Evolutionary conservation across 495 filamentous ascomycete species (phyloP).

Genomic region (Xylaria cubensis): DNA sequence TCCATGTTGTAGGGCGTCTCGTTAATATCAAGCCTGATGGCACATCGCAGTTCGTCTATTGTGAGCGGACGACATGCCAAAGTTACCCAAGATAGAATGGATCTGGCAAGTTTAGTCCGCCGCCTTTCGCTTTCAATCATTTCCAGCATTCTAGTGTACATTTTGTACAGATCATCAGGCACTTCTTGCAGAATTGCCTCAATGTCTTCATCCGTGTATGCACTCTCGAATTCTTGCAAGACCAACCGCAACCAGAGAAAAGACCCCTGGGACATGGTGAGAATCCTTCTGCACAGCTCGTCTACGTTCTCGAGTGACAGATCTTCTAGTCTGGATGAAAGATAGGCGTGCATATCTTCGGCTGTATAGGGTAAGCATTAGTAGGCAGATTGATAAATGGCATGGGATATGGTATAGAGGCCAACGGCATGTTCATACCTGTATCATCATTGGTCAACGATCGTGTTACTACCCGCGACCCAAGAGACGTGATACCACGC

Average conservation of each 20-base stretch:
- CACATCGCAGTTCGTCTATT: constrained; percentile 35
- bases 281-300: constrained; percentile 39
- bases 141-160: constrained; percentile 41
- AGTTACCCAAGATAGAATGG: constrained; percentile 41
- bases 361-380: constrained; percentile 30
- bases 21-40: constrained; percentile 39
- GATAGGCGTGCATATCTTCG: constrained; percentile 38
- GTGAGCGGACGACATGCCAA: constrained; percentile 39
- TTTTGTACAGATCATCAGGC: constrained; percentile 34
- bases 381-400: constrained; percentile 22
- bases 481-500: constrained; percentile 26
- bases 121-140: constrained; percentile 32
- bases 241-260: constrained; percentile 47
- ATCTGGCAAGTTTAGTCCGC: constrained; percentile 34
- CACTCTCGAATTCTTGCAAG: constrained; percentile 39
- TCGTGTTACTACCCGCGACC: constrained; percentile 16
- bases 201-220: constrained; percentile 42
- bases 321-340: constrained; percentile 31
- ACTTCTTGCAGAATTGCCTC: constrained; percentile 37
- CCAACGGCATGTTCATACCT: constrained; percentile 19
- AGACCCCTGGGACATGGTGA: constrained; percentile 40
- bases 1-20: constrained; percentile 36
- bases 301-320: constrained; percentile 31
- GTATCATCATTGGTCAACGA: constrained; percentile 20
- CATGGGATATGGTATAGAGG: constrained; percentile 10